Conservation (phyloP, 2,329 filamentous ascomycete genomes). For the Apiospora marii region DNA sequence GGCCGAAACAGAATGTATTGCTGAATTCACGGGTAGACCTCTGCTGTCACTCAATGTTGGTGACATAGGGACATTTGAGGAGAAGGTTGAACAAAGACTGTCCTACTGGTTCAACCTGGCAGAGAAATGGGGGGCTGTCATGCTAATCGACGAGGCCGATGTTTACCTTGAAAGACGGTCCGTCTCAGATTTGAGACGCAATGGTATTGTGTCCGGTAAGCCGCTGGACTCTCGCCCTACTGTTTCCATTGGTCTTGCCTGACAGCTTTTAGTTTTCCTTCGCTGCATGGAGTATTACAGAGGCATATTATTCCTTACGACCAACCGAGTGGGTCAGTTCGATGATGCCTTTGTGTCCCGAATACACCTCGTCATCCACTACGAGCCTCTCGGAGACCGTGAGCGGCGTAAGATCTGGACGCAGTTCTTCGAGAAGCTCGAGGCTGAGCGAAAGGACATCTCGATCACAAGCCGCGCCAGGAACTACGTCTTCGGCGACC, state of each 20-base stretch:
- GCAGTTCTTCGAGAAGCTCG: conserved; percentile 1
- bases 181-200: neutral
- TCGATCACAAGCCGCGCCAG: neutral
- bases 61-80: conserved; percentile 39
- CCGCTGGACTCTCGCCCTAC: no score
- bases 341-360: conserved; percentile 38
- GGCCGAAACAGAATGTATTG: no score
- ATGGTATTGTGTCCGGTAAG: neutral
- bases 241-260: no score
- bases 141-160: conserved; percentile 44
- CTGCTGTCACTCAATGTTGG: conserved; percentile 43
- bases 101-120: conserved; percentile 48
- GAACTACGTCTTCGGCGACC: neutral
- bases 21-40: conserved; percentile 43
- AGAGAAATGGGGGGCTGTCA: conserved; percentile 47
- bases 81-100: conserved; percentile 35
- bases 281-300: conserved; percentile 30
- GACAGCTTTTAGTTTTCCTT: neutral
- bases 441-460: neutral
- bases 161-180: conserved; percentile 45
- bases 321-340: conserved; percentile 33
- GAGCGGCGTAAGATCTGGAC: neutral
- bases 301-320: conserved; percentile 35
- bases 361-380: conserved; percentile 34
- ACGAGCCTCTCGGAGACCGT: conserved; percentile 21